Evolutionary conservation across 2,329 filamentous ascomycete genomes (phyloP).

Genomic region (Scleromitrula shiraiana): DNA sequence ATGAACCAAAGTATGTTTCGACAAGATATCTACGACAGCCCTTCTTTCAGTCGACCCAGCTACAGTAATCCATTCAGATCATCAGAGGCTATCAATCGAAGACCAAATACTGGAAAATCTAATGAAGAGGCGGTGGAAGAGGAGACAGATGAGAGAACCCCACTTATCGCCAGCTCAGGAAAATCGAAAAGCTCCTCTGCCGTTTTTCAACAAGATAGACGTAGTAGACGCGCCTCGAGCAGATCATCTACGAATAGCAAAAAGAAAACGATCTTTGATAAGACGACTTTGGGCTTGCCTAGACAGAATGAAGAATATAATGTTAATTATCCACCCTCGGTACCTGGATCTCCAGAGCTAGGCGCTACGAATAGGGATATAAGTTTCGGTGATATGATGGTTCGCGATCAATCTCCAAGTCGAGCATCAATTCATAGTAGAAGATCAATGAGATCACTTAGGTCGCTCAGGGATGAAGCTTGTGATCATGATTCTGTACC

Average conservation of each 20-base stretch:
- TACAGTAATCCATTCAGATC: constrained; percentile 28
- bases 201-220: constrained; percentile 17
- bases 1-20: constrained; percentile 30
- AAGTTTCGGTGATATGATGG: constrained; percentile 62
- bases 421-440: constrained; percentile 12
- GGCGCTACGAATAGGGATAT: constrained; percentile 43
- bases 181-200: constrained; percentile 28
- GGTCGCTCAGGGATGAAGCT: constrained; percentile 8
- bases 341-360: constrained; percentile 53
- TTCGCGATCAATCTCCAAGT: constrained; percentile 48
- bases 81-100: constrained; percentile 18
- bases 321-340: constrained; percentile 61
- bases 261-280: constrained; percentile 27
- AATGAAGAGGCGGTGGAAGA: constrained; percentile 44
- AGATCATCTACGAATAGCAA: constrained; percentile 39
- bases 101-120: constrained; percentile 25
- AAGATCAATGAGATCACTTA: constrained; percentile 18
- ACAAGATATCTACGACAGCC: constrained; percentile 30
- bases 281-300: constrained; percentile 18
- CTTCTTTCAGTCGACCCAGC: constrained; percentile 27
- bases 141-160: constrained; percentile 43
- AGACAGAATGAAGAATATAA: constrained; percentile 44
- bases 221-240: constrained; percentile 25
- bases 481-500: constrained; percentile 28
- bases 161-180: constrained; percentile 42